These are phyloP conservation scores for Coemansia sp. DNA, from an alignment of 192 early-diverging fungal genomes.

Conservation along the genomic window DNA sequence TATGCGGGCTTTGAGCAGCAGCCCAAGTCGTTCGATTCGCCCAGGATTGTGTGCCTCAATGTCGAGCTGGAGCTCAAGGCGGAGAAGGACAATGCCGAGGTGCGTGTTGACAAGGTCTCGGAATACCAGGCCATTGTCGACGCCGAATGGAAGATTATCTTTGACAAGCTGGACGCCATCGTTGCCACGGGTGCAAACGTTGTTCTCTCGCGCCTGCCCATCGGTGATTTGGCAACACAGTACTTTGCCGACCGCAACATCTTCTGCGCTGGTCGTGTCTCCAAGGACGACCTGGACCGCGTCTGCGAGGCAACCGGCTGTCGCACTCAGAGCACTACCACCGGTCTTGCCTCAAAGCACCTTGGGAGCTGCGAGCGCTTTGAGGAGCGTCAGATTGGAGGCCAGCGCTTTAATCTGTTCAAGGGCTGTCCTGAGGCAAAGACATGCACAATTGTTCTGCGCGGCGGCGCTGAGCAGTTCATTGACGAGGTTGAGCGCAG, in stretches of 20 bases:
- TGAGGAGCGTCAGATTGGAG: conserved; percentile 96
- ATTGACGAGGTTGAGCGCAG: conserved; percentile 98
- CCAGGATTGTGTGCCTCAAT: conserved; percentile 90
- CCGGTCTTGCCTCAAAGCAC: conserved; percentile 77
- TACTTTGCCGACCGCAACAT: conserved; percentile 99
- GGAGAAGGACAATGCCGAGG: conserved; percentile 99
- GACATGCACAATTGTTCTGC: conserved; percentile 93
- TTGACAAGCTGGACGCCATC: conserved; percentile 96
- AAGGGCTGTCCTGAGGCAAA: conserved; percentile 89
- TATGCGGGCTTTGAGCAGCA: conserved; percentile 99
- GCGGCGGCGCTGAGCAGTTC: conserved; percentile 99
- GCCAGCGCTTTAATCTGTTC: conserved; percentile 97
- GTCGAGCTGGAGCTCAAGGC: conserved; percentile 99
- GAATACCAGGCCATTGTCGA: conserved; percentile 99
- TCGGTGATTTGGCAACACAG: conserved; percentile 98
- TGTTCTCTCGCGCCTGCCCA: conserved; percentile 95
- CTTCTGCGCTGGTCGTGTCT: conserved; percentile 97
- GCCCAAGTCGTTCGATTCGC: conserved; percentile 90
- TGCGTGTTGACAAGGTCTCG: conserved; percentile 90
- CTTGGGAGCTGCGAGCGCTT: conserved; percentile 88
- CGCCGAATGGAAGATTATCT: conserved; percentile 99
- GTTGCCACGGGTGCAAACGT: conserved; percentile 94
- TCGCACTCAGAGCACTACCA: conserved; percentile 85
- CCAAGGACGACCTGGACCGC: conserved; percentile 89
- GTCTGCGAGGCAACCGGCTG: conserved; percentile 95